Evolutionary conservation across 805 yeast species (phyloP), one percentile per base, ranked within the genome.

Genomic region (Lipomyces sp.): DNA sequence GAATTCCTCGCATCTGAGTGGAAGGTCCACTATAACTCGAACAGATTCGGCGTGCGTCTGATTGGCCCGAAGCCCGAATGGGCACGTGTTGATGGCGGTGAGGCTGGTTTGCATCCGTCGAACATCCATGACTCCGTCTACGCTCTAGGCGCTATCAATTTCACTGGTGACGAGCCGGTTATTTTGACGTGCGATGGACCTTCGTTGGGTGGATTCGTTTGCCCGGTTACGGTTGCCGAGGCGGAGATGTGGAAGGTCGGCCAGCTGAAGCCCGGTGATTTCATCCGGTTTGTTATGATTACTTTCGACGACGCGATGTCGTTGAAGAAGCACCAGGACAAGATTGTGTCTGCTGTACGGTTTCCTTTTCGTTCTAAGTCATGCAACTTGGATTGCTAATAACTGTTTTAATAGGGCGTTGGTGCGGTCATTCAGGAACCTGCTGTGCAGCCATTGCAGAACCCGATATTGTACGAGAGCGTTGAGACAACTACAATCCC

Each of bases 221-320:
- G 98, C 70, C 85, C 89, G 65, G 97, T 95, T 7, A 97, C 93
- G 53, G 95, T 93, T 58, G 86, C 88, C 13, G 95, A 89, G 64
- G 87, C 95, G 36, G 98, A 93, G 72, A 81, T 93, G 84, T 91
- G 98, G 98, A 93, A 93, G 73, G 86, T 93, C 65, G 98, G 98
- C 41, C 98, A 91, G 72, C 90, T 87, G 38, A 90, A 86, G 68
- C 97, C 98, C 3, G 98, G 98, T 64, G 98, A 93, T 64, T 62
- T 68, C 42, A 81, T 91, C 53, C 78, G 78, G 59, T 91, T 93
- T 74, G 80, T 81, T 49, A 96, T 97, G 33, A 75, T 93, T 39
- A 63, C 80, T 14, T 84, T 79, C 61, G 81, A 78, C 28, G 70
- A 76, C 51, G 96, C 98, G 5, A 73, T 84, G 58, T 67, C 67